Evolutionary conservation across 306 rosid genomes (phyloP).

Genomic region (Datisca glomerata): DNA sequence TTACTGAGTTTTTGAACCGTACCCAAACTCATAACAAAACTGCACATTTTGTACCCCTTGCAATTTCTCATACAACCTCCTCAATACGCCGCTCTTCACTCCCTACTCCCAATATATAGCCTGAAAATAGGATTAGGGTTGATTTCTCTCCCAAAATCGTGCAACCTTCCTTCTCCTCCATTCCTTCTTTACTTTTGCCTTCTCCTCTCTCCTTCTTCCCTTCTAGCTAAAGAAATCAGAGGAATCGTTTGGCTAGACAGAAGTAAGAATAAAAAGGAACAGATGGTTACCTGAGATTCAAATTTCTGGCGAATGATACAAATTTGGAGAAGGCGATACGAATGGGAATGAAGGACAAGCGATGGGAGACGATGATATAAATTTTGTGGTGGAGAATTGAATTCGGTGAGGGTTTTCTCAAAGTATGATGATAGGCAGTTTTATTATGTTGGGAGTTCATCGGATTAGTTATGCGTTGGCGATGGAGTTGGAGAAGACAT

Average conservation of each 20-base stretch:
- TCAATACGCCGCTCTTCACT: too few species aligned
- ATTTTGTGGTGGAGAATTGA: constrained; percentile 72
- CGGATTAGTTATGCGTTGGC: constrained; percentile 92
- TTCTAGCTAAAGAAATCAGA: constrained; percentile 53
- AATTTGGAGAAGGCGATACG: constrained; percentile 64
- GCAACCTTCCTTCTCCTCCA: too few species aligned
- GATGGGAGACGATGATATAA: constrained; percentile 92
- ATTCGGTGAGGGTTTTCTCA: constrained; percentile 41
- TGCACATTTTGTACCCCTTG: too few species aligned
- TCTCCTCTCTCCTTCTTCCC: too few species aligned
- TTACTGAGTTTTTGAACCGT: too few species aligned
- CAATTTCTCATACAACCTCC: too few species aligned
- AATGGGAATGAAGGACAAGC: constrained; percentile 75
- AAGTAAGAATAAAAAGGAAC: constrained; percentile 15
- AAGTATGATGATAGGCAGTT: constrained; percentile 70
- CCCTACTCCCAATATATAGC: too few species aligned
- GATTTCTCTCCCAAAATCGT: too few species aligned
- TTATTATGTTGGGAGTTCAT: constrained; percentile 72
- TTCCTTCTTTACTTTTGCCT: too few species aligned
- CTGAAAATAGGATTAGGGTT: too few species aligned
- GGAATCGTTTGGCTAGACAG: constrained; percentile 81
- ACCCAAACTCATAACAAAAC: too few species aligned
- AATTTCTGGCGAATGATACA: constrained; percentile 42
- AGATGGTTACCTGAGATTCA: constrained; percentile 60
- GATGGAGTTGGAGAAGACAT: constrained; percentile 57